Conservation (phyloP, 768 basidiomycete genomes). For the Jaapia argillacea region DNA sequence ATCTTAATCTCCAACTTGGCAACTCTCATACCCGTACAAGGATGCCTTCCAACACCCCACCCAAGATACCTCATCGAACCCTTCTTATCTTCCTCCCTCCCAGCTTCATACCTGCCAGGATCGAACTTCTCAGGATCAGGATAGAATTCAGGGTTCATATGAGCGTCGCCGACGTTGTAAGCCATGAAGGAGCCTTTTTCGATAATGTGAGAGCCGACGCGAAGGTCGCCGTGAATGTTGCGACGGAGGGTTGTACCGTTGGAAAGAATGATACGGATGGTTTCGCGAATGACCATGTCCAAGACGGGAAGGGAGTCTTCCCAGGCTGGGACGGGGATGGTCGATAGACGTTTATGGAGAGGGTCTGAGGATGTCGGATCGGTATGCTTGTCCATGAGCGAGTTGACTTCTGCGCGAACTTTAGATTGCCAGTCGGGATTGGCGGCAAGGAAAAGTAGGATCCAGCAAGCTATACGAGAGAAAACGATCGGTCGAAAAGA, state of each 20-base stretch:
- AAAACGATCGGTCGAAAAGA: neutral
- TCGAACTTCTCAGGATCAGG: constrained; percentile 24
- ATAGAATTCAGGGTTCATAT: constrained; percentile 26
- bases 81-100: constrained; percentile 26
- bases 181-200: constrained; percentile 25
- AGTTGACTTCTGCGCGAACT: constrained; percentile 20
- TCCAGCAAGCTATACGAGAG: constrained; percentile 24
- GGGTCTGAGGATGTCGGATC: constrained; percentile 16
- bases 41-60: constrained; percentile 34
- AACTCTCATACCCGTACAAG: constrained; percentile 27
- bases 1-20: constrained; percentile 31
- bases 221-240: constrained; percentile 21
- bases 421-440: constrained; percentile 25
- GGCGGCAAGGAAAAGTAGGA: constrained; percentile 21
- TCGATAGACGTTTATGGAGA: constrained; percentile 23
- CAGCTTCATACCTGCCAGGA: constrained; percentile 22
- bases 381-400: constrained; percentile 20
- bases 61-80: constrained; percentile 22
- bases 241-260: constrained; percentile 24
- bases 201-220: constrained; percentile 17
- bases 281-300: constrained; percentile 29
- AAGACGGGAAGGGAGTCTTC: constrained; percentile 29
- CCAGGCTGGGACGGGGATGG: constrained; percentile 27
- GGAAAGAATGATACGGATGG: constrained; percentile 22
- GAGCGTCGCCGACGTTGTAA: constrained; percentile 22